Conservation (phyloP, 139 green algal genomes). For the Coelastrella sp. region DNA sequence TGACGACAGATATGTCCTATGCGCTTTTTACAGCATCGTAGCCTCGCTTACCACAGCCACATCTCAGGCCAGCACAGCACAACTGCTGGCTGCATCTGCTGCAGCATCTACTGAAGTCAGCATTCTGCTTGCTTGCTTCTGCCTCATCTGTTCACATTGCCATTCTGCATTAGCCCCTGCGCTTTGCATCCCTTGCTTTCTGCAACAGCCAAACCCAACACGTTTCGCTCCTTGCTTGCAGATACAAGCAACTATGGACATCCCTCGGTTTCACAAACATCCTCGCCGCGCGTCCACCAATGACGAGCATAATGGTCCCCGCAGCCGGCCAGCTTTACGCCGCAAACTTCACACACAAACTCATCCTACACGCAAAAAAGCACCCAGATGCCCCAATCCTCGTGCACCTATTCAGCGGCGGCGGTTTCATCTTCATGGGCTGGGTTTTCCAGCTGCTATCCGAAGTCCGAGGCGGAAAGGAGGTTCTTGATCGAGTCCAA, state of each 20-base stretch:
- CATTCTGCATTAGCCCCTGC: no score
- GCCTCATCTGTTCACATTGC: no score
- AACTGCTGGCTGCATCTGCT: no score
- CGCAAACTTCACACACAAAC: conserved; percentile 1
- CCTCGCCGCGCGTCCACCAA: conserved; percentile 21
- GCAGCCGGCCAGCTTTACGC: conserved; percentile 4
- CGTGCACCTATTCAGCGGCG: conserved; percentile 43
- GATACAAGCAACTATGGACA: conserved; percentile 36
- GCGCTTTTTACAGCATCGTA: no score
- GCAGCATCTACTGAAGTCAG: no score
- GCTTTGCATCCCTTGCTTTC: no score
- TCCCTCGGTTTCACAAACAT: conserved; percentile 35
- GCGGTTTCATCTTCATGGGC: conserved; percentile 47
- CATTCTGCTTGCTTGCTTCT: no score
- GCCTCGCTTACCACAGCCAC: no score
- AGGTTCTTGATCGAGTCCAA: not conserved
- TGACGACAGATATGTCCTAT: no score
- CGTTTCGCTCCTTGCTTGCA: not conserved
- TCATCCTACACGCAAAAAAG: conserved; percentile 13
- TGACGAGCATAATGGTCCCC: conserved; percentile 40
- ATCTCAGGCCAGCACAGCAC: no score
- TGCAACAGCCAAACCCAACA: no score
- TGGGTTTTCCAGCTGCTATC: conserved; percentile 28
- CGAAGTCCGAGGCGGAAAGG: not conserved
- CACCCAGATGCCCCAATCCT: conserved; percentile 21